Percentiles rank a stretch among this genome's conserved stretches.
Conservation (phyloP, 2,329 filamentous ascomycete genomes). For the Tolypocladium album region DNA sequence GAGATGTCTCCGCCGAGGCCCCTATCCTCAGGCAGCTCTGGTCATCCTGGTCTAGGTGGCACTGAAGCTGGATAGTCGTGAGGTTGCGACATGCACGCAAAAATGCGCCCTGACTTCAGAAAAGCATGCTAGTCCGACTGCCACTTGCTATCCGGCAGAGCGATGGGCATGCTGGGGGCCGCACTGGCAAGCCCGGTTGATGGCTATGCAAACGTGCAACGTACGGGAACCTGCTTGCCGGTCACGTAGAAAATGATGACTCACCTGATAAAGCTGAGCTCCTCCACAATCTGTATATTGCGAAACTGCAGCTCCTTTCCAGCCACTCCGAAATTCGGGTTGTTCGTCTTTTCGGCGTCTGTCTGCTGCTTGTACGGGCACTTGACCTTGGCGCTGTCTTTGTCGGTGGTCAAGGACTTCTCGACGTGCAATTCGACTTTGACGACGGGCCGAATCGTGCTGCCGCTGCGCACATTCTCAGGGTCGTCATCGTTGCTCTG, state of each 20-base stretch:
- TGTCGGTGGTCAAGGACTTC: slow-evolving; percentile 29
- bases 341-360: slow-evolving; percentile 40
- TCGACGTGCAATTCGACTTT: slow-evolving; percentile 77
- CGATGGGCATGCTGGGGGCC: not conserved
- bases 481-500: slow-evolving; percentile 20
- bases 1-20: not conserved
- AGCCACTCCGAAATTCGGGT: slow-evolving; percentile 49
- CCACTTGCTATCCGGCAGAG: not conserved
- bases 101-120: not conserved
- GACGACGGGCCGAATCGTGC: slow-evolving; percentile 55
- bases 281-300: slow-evolving; percentile 49
- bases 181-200: not conserved
- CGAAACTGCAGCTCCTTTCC: slow-evolving; percentile 49
- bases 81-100: not conserved
- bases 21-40: not conserved
- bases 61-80: not conserved
- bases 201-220: not conserved
- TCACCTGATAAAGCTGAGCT: slow-evolving; percentile 64
- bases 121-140: not conserved
- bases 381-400: slow-evolving; percentile 26
- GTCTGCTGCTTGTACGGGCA: slow-evolving; percentile 51
- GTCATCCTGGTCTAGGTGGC: not conserved
- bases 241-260: slow-evolving; percentile 14
- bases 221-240: not conserved
- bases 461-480: slow-evolving; percentile 18